A percentile compares a stretch with the other conserved stretches of the same genome.
Conservation (phyloP, 192 early-diverging fungal genomes). For the Helicostylum pulchrum region DNA sequence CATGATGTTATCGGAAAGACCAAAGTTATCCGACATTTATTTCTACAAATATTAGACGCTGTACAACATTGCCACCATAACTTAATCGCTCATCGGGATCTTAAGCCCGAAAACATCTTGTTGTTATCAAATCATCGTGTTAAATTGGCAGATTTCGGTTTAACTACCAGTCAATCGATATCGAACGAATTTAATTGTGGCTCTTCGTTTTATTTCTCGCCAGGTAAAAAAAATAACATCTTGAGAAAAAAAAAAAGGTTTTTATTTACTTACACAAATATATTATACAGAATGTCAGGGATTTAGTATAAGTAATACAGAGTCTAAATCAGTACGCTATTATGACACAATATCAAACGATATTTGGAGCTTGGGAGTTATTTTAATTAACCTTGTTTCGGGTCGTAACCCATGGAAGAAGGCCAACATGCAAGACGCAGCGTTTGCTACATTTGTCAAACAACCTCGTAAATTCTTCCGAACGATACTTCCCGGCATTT, state of each 20-base stretch:
- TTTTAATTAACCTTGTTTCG: conserved; percentile 78
- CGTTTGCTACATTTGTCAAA: conserved; percentile 50
- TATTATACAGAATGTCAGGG: conserved; percentile 54
- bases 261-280: conserved; percentile 1
- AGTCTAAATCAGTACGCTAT: neutral
- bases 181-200: conserved; percentile 72
- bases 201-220: conserved; percentile 54
- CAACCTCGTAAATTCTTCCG: conserved; percentile 61
- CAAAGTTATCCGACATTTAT: conserved; percentile 71
- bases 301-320: conserved; percentile 48
- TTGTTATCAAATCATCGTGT: conserved; percentile 54
- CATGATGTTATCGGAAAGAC: conserved; percentile 69
- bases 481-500: conserved; percentile 51
- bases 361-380: conserved; percentile 94
- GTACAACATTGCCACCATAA: conserved; percentile 68
- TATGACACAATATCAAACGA: conserved; percentile 65
- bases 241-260: neutral
- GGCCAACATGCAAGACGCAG: conserved; percentile 62
- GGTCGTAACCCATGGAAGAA: conserved; percentile 77
- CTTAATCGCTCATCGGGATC: conserved; percentile 72
- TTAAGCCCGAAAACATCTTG: conserved; percentile 82
- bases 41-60: conserved; percentile 82
- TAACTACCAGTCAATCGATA: conserved; percentile 67
- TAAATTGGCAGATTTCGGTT: conserved; percentile 94
- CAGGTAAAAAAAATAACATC: conserved; percentile 38